Percentiles rank a stretch among this genome's conserved stretches.
These are phyloP conservation scores for Fonsecaea nubica DNA, from an alignment of 2,329 filamentous ascomycete genomes.

Conservation along the genomic window DNA sequence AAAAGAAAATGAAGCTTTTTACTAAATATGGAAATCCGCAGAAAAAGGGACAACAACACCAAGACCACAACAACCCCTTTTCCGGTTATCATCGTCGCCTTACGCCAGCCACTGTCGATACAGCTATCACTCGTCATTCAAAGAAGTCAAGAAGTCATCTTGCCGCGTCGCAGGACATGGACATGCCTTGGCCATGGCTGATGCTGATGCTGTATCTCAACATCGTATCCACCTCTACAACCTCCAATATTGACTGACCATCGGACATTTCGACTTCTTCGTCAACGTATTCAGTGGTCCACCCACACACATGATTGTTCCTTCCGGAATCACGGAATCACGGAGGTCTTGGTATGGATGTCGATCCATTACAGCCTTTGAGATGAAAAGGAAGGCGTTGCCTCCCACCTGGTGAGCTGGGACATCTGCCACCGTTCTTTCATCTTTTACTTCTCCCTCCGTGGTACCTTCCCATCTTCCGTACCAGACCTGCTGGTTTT, in stretches of 20 bases:
- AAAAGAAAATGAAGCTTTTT: not conserved
- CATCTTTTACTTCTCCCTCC: not conserved
- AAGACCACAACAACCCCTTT: not conserved
- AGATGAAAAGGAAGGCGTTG: conserved; percentile 5
- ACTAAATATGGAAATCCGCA: not conserved
- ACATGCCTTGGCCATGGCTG: not conserved
- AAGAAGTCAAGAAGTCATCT: too few relatives aligned
- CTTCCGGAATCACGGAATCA: not conserved
- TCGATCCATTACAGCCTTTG: conserved; percentile 1
- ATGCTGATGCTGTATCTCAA: not conserved
- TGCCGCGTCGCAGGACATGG: too few relatives aligned
- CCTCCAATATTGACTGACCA: conserved; percentile 9
- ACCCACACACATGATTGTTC: not conserved
- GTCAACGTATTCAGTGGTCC: not conserved
- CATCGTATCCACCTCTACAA: not conserved
- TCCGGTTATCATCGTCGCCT: not conserved
- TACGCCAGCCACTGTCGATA: not conserved
- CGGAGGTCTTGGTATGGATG: not conserved
- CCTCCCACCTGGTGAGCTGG: not conserved
- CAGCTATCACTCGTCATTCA: not conserved
- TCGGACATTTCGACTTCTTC: conserved; percentile 17
- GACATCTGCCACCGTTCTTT: not conserved
- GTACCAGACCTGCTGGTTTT: not conserved
- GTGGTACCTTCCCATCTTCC: not conserved
- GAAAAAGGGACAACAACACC: not conserved